Evolutionary conservation across 805 yeast species (phyloP), one percentile per base, ranked within the genome.

Genomic region (Cyberlindnera nakhonratchasimensis): DNA sequence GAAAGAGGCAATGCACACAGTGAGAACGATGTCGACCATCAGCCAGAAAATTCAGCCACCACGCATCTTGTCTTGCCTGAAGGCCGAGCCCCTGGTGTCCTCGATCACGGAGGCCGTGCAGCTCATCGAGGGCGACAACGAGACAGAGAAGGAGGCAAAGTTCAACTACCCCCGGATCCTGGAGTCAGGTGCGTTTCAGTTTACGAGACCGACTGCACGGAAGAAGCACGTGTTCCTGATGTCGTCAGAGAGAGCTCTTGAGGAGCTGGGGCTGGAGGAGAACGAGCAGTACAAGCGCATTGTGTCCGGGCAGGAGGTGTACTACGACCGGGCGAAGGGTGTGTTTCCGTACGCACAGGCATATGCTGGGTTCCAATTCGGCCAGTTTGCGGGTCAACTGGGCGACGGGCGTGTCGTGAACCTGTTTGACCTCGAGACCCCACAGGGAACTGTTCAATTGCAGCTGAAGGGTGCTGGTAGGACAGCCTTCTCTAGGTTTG

Each of bases 361-460:
- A 0, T 91, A 91, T 62, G 96, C 98, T 2, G 99, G 99, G 1
- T 88, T 83, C 72, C 99, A 91, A 58, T 91, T 93, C 68, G 98
- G 99, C 3, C 79, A 77, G 50, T 91, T 91, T 77, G 97, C 97
- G 0, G 98, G 98, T 2, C 99, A 93, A 62, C 67, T 91, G 47
- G 99, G 99, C 6, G 99, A 91, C 61, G 99, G 99, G 1, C 69
- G 99, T 46, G 96, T 88, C 2, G 75, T 82, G 6, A 87, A 85
- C 55, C 65, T 91, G 34, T 90, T 91, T 65, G 91, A 86, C 50
- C 64, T 83, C 0, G 70, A 72, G 6, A 79, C 76, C 51, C 54
- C 53, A 2, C 50, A 46, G 3, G 70, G 75, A 17, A 60, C 63
- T 26, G 45, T 42, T 32, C 91, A 82, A 49, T 51, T 91, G 2